These are phyloP conservation scores for Medicago arabica DNA, from an alignment of 306 rosid genomes.

Conservation along the genomic window DNA sequence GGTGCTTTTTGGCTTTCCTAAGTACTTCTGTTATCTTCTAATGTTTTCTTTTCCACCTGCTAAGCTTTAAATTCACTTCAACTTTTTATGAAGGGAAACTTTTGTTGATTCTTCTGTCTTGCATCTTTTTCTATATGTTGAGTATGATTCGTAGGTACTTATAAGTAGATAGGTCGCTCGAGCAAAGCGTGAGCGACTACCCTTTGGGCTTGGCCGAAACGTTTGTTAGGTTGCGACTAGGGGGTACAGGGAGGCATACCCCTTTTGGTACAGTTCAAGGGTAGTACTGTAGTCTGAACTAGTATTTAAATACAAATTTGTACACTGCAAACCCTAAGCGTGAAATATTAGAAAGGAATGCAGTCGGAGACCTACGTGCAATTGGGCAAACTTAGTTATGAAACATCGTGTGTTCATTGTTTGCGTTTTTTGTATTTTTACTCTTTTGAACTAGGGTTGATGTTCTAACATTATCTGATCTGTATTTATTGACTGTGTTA, in stretches of 20 bases:
- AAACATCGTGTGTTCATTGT: not conserved
- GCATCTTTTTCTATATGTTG: not conserved
- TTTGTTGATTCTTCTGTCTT: slow-evolving; percentile 5
- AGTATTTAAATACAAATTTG: not conserved
- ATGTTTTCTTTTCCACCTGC: not conserved
- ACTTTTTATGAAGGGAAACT: slow-evolving; percentile 7
- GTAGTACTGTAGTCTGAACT: not conserved
- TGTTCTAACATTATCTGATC: slow-evolving; percentile 10
- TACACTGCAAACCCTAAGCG: not conserved
- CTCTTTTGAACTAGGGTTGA: not conserved
- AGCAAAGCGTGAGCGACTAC: not conserved
- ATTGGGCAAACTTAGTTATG: not conserved
- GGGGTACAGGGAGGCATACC: not conserved
- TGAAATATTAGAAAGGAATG: not conserved
- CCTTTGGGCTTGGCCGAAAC: too few species aligned
- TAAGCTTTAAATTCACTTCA: slow-evolving; percentile 26
- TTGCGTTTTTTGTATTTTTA: not conserved
- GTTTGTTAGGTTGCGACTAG: not conserved
- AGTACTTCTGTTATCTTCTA: slow-evolving; percentile 17
- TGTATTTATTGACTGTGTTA: slow-evolving; percentile 13
- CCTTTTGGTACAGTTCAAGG: not conserved
- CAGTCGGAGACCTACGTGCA: not conserved
- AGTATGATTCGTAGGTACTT: not conserved
- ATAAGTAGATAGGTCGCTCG: too few species aligned
- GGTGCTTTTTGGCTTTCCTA: not conserved